phyloP scores from a whole-genome alignment of 495 filamentous ascomycete species.

The Delitschia confertaspora region DNA sequence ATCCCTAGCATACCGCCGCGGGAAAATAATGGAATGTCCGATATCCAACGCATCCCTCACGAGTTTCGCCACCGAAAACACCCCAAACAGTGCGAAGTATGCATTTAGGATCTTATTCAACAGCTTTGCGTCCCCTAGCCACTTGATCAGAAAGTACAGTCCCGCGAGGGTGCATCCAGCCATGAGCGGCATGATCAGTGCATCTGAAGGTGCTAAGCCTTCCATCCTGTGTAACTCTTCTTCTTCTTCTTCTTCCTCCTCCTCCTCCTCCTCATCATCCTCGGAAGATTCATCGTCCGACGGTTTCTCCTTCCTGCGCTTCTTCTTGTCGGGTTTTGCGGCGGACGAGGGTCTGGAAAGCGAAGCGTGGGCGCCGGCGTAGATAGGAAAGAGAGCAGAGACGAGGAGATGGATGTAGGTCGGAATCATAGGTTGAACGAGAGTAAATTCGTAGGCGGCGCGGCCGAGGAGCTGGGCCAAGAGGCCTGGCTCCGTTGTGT shows the following conservation, averaged over 20 bases:
- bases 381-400: slow-evolving; percentile 65
- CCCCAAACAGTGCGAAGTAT: slow-evolving; percentile 74
- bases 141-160: slow-evolving; percentile 85
- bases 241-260: slow-evolving; percentile 45
- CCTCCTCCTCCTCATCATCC: slow-evolving; percentile 47
- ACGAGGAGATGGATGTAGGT: slow-evolving; percentile 60
- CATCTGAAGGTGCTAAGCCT: slow-evolving; percentile 69
- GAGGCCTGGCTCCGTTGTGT: slow-evolving; percentile 41
- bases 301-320: slow-evolving; percentile 35
- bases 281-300: slow-evolving; percentile 53
- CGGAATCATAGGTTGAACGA: slow-evolving; percentile 47
- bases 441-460: slow-evolving; percentile 43
- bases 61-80: slow-evolving; percentile 63
- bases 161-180: slow-evolving; percentile 64
- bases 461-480: slow-evolving; percentile 43
- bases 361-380: slow-evolving; percentile 58
- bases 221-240: slow-evolving; percentile 52
- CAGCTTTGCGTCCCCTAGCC: slow-evolving; percentile 68
- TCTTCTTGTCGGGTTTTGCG: slow-evolving; percentile 42
- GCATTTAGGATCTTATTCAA: slow-evolving; percentile 76
- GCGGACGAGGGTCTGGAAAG: slow-evolving; percentile 73
- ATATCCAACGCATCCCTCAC: slow-evolving; percentile 59
- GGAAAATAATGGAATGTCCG: slow-evolving; percentile 62
- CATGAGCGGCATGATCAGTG: slow-evolving; percentile 75
- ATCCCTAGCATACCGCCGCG: slow-evolving; percentile 46